Evolutionary conservation across 23 red algal species (phyloP).

Genomic region (Chondrus crispus): DNA sequence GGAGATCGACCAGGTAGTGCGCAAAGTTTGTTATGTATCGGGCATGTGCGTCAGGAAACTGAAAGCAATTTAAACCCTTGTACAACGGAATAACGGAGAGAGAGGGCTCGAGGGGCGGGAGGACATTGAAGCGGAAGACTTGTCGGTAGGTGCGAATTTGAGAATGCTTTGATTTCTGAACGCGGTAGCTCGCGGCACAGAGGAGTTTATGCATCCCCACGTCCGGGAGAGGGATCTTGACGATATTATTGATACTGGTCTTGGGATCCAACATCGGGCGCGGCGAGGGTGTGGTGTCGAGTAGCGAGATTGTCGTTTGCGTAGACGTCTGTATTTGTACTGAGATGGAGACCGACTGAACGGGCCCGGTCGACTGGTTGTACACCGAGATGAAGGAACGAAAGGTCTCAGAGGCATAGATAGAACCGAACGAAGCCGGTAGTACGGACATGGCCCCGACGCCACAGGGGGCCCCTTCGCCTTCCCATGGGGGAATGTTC

Average conservation of each 20-base stretch:
- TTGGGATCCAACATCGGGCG: neutral
- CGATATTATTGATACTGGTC: slow-evolving; percentile 45
- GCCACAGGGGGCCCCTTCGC: slow-evolving; percentile 57
- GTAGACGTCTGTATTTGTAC: slow-evolving; percentile 56
- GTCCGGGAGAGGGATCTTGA: slow-evolving; percentile 45
- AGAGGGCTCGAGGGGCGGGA: slow-evolving; percentile 56
- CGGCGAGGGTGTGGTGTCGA: neutral
- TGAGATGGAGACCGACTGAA: slow-evolving; percentile 22
- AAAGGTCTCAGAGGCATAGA: slow-evolving; percentile 68
- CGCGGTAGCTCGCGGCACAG: slow-evolving; percentile 45
- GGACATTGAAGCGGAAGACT: slow-evolving; percentile 72
- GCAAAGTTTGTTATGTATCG: neutral
- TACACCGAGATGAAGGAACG: slow-evolving; percentile 60
- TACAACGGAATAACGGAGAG: slow-evolving; percentile 32
- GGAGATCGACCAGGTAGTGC: slow-evolving; percentile 58
- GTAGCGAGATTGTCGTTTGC: slow-evolving; percentile 6
- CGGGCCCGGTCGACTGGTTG: slow-evolving; percentile 15
- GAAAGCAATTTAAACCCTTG: neutral
- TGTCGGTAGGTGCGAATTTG: neutral
- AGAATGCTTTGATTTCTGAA: neutral
- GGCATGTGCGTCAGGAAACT: neutral
- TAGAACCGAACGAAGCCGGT: slow-evolving; percentile 61
- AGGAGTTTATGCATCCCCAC: slow-evolving; percentile 59
- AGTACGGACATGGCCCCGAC: slow-evolving; percentile 55
- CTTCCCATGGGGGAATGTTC: slow-evolving; percentile 43